Evolutionary conservation across 177 flowering plant genomes (phyloP), one percentile per base, ranked within the genome.

Genomic region (Vitis hybrid): DNA sequence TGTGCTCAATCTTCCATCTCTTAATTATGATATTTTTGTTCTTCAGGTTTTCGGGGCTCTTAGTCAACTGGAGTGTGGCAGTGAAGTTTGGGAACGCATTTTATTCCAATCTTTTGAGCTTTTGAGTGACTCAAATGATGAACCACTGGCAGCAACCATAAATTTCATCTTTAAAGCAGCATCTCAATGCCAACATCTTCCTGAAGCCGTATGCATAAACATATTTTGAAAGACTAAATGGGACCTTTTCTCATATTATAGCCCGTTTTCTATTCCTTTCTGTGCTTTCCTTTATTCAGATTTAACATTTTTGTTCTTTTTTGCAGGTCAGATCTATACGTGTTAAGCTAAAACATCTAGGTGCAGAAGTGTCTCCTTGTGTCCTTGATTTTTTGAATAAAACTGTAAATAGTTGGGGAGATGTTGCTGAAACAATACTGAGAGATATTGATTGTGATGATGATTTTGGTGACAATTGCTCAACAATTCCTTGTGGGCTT

Each of bases 121-220:
- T 65, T 77, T 96, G 84, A 52, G 74, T 14, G 93, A 88, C 67
- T 86, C 91, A 66, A 89, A 91, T 73, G 92, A 91, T 74, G 95
- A 91, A 79, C 84, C 86, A 60, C 92, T 96, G 73, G 92, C 82
- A 61, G 97, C 90, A 45, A 83, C 93, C 60, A 78, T 92, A 26
- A 88, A 83, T 80, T 96, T 91, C 71, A 82, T 91, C 58, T 87
- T 94, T 58, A 91, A 91, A 75, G 95, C 97, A 75, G 97, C 95
- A 71, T 79, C 92, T 52, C 91, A 89, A 34, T 91, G 98, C 75
- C 95, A 92, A 73, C 94, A 84, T 80, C 89, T 96, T 75, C 87
- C 94, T 72, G 89, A 90, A 86, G 97, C 98, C 67, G 99, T 96
- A 87, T 59, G 95, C 49, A 63, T 64, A 52, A 14, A 59, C 17